phyloP scores from a whole-genome alignment of 306 rosid species.

The Prunus padus region DNA sequence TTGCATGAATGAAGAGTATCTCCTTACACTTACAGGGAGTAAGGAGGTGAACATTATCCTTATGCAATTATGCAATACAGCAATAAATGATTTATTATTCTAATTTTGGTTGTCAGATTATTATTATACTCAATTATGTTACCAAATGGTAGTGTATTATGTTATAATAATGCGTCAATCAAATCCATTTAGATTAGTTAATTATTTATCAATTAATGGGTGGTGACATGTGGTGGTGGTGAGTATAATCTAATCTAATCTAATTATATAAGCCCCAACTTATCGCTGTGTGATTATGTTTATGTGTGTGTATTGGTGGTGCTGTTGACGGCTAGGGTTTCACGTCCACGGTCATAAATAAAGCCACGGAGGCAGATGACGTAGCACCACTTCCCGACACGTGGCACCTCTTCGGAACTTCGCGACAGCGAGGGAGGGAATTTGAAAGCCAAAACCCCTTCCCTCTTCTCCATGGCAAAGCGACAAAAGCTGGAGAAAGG shows the following conservation, averaged over 20 bases:
- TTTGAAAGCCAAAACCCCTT: conserved; percentile 20
- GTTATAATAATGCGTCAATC: background rate
- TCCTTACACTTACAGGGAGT: too few relatives aligned
- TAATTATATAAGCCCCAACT: background rate
- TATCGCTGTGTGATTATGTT: background rate
- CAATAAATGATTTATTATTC: background rate
- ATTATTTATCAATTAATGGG: conserved; percentile 9
- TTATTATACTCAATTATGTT: background rate
- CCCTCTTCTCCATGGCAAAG: conserved; percentile 14
- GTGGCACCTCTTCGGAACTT: conserved; percentile 28
- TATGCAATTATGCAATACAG: background rate
- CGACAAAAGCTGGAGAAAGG: conserved; percentile 41
- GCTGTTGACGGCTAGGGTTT: conserved; percentile 17
- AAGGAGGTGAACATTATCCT: too few relatives aligned
- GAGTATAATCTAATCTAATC: background rate
- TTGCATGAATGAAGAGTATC: fast-evolving
- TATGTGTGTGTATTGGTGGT: background rate
- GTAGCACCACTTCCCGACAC: conserved; percentile 26
- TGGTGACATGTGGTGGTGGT: conserved; percentile 3
- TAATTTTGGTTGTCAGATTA: background rate
- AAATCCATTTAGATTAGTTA: conserved; percentile 7
- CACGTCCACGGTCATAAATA: background rate
- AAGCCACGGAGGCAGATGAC: conserved; percentile 43
- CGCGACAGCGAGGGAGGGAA: conserved; percentile 33
- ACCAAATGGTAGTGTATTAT: background rate